phyloP scores from a whole-genome alignment of 2,329 filamentous ascomycete genomes.

The Coniochaeta sp. region DNA sequence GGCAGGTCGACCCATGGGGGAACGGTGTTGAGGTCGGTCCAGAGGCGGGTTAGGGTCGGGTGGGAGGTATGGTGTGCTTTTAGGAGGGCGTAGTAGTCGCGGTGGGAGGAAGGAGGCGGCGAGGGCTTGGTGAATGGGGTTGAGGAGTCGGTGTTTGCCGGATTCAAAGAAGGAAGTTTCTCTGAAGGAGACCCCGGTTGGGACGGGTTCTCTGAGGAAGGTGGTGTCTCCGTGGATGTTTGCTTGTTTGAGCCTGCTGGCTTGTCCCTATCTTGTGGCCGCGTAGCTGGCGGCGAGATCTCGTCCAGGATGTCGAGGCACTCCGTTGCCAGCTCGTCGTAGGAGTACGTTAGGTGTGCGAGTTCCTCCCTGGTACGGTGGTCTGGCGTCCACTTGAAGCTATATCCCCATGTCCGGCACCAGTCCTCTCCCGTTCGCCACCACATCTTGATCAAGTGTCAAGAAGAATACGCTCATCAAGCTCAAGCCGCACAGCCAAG shows the following conservation, averaged over 20 bases:
- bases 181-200: background rate
- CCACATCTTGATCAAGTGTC: conserved; percentile 1
- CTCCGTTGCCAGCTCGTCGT: conserved; percentile 61
- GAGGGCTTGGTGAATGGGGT: background rate
- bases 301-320: conserved; percentile 56
- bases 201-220: background rate
- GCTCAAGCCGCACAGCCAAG: background rate
- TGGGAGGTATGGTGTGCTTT: conserved; percentile 49
- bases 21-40: conserved; percentile 58
- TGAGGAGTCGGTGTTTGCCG: background rate
- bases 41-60: conserved; percentile 46
- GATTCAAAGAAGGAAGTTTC: background rate
- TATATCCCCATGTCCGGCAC: conserved; percentile 49
- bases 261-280: background rate
- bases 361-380: conserved; percentile 56
- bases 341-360: conserved; percentile 53
- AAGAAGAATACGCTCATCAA: background rate
- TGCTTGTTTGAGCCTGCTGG: background rate
- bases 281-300: conserved; percentile 36
- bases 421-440: conserved; percentile 10
- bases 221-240: background rate
- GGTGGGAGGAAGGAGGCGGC: conserved; percentile 16
- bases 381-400: conserved; percentile 59
- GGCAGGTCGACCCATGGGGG: conserved; percentile 74
- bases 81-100: conserved; percentile 40